Evolutionary conservation across 73 alveolate genomes (phyloP).

Genomic region (Halteria grandinella): DNA sequence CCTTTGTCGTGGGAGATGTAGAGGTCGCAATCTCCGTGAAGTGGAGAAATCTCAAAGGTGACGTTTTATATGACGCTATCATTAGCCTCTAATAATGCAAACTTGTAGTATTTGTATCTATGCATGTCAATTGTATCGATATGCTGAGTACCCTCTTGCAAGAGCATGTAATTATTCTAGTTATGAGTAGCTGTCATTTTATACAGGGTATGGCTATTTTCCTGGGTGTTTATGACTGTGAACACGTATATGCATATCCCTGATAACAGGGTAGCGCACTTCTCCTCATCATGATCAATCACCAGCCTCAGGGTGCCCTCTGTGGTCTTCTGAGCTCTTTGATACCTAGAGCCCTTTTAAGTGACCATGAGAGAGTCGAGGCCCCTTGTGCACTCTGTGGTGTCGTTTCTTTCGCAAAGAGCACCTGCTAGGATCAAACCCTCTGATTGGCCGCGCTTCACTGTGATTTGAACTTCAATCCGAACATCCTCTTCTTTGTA

Average conservation of each 20-base stretch:
- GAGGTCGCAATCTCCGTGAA: slow-evolving; percentile 46
- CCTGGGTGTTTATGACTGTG: not conserved
- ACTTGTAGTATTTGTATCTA: slow-evolving; percentile 33
- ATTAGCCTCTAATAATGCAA: slow-evolving; percentile 7
- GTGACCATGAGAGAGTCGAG: not conserved
- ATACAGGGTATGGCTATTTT: not conserved
- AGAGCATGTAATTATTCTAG: slow-evolving; percentile 22
- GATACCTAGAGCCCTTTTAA: not conserved
- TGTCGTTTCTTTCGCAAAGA: not conserved
- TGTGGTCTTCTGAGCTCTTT: not conserved
- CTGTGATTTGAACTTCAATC: slow-evolving; percentile 9
- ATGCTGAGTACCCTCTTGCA: slow-evolving; percentile 24
- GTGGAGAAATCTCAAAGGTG: slow-evolving; percentile 22
- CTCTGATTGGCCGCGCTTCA: slow-evolving; percentile 22
- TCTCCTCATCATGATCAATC: slow-evolving; percentile 41
- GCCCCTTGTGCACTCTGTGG: slow-evolving; percentile 4
- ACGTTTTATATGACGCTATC: slow-evolving; percentile 1
- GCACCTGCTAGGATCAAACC: not conserved
- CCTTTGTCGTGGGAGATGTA: no score
- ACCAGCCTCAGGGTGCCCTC: slow-evolving; percentile 24
- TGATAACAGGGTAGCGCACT: slow-evolving; percentile 4
- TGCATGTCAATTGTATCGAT: not conserved
- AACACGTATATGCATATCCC: not conserved
- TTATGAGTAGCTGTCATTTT: slow-evolving; percentile 15
- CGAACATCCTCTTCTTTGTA: slow-evolving; percentile 30